Conservation (phyloP, 1,284 basidiomycete species). For the Trametes versicolor region DNA sequence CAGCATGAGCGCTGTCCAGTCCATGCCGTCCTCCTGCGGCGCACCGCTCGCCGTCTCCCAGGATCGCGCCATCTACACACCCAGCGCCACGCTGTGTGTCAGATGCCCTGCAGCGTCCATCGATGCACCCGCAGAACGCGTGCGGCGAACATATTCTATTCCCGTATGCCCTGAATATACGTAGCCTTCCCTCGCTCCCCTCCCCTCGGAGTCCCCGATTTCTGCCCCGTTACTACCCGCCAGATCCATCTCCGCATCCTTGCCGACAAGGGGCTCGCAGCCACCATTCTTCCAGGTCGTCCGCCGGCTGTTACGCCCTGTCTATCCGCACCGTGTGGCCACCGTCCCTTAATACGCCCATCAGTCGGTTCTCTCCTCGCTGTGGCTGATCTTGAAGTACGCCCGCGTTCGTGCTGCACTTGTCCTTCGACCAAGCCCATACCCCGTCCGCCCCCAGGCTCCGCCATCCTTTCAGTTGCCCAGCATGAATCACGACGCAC, state of each 20-base stretch:
- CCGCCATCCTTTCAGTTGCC: constrained; percentile 12
- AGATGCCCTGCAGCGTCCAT: constrained; percentile 4
- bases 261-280: constrained; percentile 19
- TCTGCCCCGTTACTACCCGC: constrained; percentile 16
- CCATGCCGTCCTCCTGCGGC: not conserved
- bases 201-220: not conserved
- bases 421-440: constrained; percentile 7
- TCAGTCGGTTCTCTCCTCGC: not conserved
- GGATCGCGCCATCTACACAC: constrained; percentile 5
- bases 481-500: constrained; percentile 44
- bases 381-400: constrained; percentile 11
- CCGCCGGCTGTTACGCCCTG: constrained; percentile 24
- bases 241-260: constrained; percentile 9
- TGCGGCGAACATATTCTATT: constrained; percentile 4
- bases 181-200: constrained; percentile 7
- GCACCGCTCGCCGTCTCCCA: constrained; percentile 1
- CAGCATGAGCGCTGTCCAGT: constrained; percentile 6
- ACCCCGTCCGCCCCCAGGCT: not conserved
- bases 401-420: not conserved
- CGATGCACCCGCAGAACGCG: constrained; percentile 14
- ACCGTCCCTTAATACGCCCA: constrained; percentile 23
- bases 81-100: constrained; percentile 12
- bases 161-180: constrained; percentile 13
- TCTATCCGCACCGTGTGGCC: constrained; percentile 20
- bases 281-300: constrained; percentile 1